A percentile compares a stretch with the other conserved stretches of the same genome.
phyloP scores from a whole-genome alignment of 805 yeast species.

The Cyberlindnera lachancei region DNA sequence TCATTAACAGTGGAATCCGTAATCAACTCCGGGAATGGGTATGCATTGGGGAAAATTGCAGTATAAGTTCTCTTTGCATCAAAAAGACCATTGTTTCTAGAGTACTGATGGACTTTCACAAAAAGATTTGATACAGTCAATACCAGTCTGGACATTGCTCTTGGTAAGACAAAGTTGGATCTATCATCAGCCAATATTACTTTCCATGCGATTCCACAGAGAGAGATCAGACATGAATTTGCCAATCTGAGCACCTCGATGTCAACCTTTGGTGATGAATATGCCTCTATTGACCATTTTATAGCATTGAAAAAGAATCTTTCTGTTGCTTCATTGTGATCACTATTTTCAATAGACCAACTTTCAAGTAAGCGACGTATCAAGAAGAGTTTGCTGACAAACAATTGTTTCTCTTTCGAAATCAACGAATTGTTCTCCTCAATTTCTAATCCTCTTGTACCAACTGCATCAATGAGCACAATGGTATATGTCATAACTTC shows the following conservation, averaged over 20 bases:
- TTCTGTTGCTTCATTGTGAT: slow-evolving; percentile 30
- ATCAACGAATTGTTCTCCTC: slow-evolving; percentile 28
- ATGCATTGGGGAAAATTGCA: slow-evolving; percentile 55
- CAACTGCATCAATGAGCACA: slow-evolving; percentile 44
- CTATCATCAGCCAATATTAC: slow-evolving; percentile 25
- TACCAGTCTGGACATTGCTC: slow-evolving; percentile 42
- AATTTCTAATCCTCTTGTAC: slow-evolving; percentile 40
- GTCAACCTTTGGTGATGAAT: slow-evolving; percentile 34
- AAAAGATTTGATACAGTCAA: slow-evolving; percentile 49
- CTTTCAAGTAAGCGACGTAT: slow-evolving; percentile 47
- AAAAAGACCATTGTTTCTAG: slow-evolving; percentile 31
- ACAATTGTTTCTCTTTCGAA: slow-evolving; percentile 38
- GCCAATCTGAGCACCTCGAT: slow-evolving; percentile 60
- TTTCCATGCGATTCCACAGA: slow-evolving; percentile 34
- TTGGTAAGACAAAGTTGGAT: slow-evolving; percentile 32
- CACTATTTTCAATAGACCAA: slow-evolving; percentile 22
- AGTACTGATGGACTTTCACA: slow-evolving; percentile 44
- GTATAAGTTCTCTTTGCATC: slow-evolving; percentile 60
- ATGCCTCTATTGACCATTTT: slow-evolving; percentile 52
- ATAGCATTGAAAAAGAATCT: slow-evolving; percentile 40
- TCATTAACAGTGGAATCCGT: slow-evolving; percentile 71
- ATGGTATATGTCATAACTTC: slow-evolving; percentile 36
- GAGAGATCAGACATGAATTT: slow-evolving; percentile 46
- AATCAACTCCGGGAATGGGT: slow-evolving; percentile 58
- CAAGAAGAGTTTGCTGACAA: slow-evolving; percentile 53